These are phyloP conservation scores for Begonia loranthoides DNA, from an alignment of 306 rosid genomes.

Conservation along the genomic window DNA sequence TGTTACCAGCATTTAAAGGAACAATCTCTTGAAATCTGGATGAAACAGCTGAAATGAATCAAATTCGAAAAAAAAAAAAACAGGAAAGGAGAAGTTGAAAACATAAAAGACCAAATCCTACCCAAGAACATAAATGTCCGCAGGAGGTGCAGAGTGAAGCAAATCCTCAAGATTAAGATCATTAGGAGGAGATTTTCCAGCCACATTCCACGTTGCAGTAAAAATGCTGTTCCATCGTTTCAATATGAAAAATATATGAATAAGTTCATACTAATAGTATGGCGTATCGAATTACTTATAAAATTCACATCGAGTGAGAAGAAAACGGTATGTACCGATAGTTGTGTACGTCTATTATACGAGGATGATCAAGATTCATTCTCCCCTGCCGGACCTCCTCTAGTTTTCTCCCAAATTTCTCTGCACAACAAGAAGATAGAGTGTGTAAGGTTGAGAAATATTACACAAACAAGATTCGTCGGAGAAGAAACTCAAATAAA, in stretches of 20 bases:
- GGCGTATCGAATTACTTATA: constrained; percentile 2
- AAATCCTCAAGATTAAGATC: constrained; percentile 73
- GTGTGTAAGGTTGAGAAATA: neutral
- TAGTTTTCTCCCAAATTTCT: constrained; percentile 51
- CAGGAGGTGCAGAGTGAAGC: constrained; percentile 91
- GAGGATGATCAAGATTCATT: constrained; percentile 96
- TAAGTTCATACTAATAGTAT: constrained; percentile 10
- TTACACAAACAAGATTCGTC: neutral
- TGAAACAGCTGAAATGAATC: constrained; percentile 3
- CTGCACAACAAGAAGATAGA: constrained; percentile 33
- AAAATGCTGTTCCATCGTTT: constrained; percentile 45
- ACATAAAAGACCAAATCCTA: constrained; percentile 21
- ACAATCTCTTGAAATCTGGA: constrained; percentile 97
- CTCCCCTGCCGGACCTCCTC: constrained; percentile 53
- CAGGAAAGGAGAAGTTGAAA: too few relatives aligned
- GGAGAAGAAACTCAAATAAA: neutral
- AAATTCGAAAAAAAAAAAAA: neutral
- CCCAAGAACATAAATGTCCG: constrained; percentile 97
- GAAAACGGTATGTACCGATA: constrained; percentile 32
- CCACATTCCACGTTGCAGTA: constrained; percentile 96
- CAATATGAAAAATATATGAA: neutral
- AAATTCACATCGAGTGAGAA: constrained; percentile 8
- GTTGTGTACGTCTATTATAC: constrained; percentile 88
- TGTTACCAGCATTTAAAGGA: constrained; percentile 93
- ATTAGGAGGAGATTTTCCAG: constrained; percentile 90